Evolutionary conservation across 768 basidiomycete species (phyloP).

Genomic region (Lactarius vividus): DNA sequence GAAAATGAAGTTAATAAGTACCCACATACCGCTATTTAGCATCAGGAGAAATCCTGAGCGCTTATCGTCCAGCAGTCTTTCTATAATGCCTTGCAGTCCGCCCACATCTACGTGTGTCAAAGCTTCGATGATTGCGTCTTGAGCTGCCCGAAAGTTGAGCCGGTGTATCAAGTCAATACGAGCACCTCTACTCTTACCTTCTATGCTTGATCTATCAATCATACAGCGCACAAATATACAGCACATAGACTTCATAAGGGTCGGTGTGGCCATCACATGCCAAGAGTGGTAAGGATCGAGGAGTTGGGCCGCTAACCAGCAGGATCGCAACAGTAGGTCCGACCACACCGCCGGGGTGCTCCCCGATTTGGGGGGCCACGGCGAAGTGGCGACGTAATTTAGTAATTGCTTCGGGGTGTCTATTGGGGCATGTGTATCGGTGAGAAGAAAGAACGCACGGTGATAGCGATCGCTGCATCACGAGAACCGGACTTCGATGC

Average conservation of each 20-base stretch:
- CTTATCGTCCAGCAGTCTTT: constrained; percentile 10
- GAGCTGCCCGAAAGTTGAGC: constrained; percentile 2
- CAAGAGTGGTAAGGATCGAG: constrained; percentile 20
- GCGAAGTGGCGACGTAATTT: constrained; percentile 1
- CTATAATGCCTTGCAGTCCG: constrained; percentile 10
- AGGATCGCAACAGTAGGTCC: constrained; percentile 18
- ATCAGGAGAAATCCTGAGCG: constrained; percentile 11
- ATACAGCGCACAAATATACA: constrained; percentile 17
- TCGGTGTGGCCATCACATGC: constrained; percentile 9
- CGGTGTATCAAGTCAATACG: background rate
- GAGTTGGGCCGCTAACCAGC: constrained; percentile 24
- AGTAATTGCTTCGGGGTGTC: constrained; percentile 10
- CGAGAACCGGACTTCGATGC: constrained; percentile 16
- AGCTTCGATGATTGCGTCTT: constrained; percentile 10
- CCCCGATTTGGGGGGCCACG: background rate
- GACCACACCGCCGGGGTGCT: background rate
- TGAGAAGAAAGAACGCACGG: constrained; percentile 16
- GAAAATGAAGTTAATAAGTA: background rate
- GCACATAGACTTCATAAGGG: constrained; percentile 14
- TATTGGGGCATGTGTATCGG: background rate
- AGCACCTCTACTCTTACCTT: constrained; percentile 3
- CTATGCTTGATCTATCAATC: background rate
- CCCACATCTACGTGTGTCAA: constrained; percentile 9
- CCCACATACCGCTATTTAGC: constrained; percentile 12
- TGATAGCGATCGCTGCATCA: constrained; percentile 21